phyloP scores from a whole-genome alignment of 805 yeast genomes.

The Scheffersomyces spartinae region DNA sequence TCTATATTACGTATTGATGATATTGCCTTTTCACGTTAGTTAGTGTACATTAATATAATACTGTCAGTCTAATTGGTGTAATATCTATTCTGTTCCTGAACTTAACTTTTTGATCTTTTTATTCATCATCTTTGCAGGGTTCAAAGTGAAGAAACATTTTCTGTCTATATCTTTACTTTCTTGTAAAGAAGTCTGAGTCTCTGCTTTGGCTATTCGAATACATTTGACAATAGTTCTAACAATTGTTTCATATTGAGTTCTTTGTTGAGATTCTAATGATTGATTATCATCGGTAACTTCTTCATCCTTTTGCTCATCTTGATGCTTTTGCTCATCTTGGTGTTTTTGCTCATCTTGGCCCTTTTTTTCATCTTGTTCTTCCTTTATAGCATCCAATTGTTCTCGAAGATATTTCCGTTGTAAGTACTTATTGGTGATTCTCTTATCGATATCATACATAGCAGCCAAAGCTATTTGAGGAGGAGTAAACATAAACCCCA shows the following conservation, averaged over 20 bases:
- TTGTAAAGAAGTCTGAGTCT: conserved; percentile 20
- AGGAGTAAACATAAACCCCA: conserved; percentile 70
- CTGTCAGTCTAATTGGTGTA: too few relatives aligned
- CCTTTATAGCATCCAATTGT: conserved; percentile 5
- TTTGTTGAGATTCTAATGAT: too few relatives aligned
- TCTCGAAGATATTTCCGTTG: conserved; percentile 42
- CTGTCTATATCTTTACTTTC: conserved; percentile 28
- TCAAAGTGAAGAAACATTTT: conserved; percentile 24
- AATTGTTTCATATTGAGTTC: conserved; percentile 15
- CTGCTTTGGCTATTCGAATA: conserved; percentile 16
- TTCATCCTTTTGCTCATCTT: conserved; percentile 2
- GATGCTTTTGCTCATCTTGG: too few relatives aligned
- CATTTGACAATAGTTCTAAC: conserved; percentile 21
- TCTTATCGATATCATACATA: conserved; percentile 54
- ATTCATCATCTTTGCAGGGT: conserved; percentile 25
- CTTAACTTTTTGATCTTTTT: conserved; percentile 21
- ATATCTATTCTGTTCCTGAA: too few relatives aligned
- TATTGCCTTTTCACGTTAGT: conserved; percentile 77
- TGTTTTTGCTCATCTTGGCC: too few relatives aligned
- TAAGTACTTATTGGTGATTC: conserved; percentile 55
- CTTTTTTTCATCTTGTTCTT: conserved; percentile 8
- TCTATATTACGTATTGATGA: conserved; percentile 95
- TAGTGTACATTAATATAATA: not conserved
- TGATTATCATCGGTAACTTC: conserved; percentile 2
- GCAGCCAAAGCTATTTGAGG: conserved; percentile 94